These are phyloP conservation scores for Ophiostoma sp. DNA, from an alignment of 2,329 filamentous ascomycete species.

Conservation along the genomic window DNA sequence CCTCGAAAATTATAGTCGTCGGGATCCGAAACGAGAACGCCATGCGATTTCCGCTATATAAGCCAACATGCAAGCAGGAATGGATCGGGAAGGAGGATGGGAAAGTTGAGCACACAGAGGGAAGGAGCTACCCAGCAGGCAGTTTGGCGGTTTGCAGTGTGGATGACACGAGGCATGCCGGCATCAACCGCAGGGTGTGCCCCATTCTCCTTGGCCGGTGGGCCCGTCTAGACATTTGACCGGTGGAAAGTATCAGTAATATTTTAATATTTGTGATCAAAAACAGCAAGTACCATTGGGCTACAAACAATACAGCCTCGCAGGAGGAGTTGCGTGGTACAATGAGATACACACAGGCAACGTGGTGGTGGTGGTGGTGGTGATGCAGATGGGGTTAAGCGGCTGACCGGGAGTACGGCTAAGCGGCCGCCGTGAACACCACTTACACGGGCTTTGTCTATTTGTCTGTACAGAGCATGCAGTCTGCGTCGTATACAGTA, in stretches of 20 bases:
- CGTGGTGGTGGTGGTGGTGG: neutral
- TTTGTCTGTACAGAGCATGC: neutral
- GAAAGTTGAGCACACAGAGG: neutral
- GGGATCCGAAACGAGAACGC: constrained; percentile 2
- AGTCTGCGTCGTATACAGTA: neutral
- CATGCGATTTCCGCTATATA: neutral
- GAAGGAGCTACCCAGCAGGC: neutral
- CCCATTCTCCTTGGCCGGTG: constrained; percentile 7
- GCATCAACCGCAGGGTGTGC: neutral
- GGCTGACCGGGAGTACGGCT: constrained; percentile 13
- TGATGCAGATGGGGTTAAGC: constrained; percentile 11
- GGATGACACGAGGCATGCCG: neutral
- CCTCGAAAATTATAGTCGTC: neutral
- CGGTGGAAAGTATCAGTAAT: neutral
- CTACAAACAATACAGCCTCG: constrained; percentile 1
- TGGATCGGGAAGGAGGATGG: neutral
- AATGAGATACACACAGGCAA: neutral
- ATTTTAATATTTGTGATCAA: neutral
- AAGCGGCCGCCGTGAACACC: constrained; percentile 4
- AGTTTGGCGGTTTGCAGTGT: neutral
- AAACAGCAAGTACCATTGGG: neutral
- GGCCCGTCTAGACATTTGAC: constrained; percentile 1
- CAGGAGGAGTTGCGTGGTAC: neutral
- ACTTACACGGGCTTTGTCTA: constrained; percentile 1
- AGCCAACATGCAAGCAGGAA: neutral